A percentile compares a stretch with the other conserved stretches of the same genome.
phyloP scores from a whole-genome alignment of 2,329 filamentous ascomycete species.

The Nannizziopsis arthrosporioides region DNA sequence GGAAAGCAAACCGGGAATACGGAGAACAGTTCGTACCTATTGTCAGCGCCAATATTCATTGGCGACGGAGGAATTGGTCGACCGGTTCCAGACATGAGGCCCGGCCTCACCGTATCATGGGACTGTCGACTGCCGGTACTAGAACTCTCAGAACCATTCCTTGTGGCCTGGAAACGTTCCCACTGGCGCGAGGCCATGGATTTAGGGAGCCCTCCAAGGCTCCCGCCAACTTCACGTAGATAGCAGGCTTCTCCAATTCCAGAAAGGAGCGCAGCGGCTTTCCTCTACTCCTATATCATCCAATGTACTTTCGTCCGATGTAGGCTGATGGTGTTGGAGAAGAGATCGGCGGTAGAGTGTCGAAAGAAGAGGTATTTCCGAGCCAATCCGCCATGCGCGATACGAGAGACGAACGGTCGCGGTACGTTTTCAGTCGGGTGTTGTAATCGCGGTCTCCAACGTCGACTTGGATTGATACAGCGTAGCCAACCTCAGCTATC shows the following conservation, averaged over 20 bases:
- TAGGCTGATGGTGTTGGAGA: no score
- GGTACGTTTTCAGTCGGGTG: no score
- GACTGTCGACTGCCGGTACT: slow-evolving; percentile 30
- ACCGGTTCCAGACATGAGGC: slow-evolving; percentile 12
- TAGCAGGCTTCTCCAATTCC: background rate
- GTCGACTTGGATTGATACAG: no score
- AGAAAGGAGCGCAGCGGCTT: background rate
- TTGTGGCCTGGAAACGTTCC: slow-evolving; percentile 25
- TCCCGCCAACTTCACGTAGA: background rate
- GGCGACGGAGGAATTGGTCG: background rate
- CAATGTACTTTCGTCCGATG: background rate
- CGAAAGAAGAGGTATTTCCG: no score
- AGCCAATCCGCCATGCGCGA: no score
- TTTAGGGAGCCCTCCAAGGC: slow-evolving; percentile 2
- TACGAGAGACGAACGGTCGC: no score
- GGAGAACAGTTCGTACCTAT: slow-evolving; percentile 21
- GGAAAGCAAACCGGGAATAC: background rate
- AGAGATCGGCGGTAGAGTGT: no score
- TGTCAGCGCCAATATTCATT: slow-evolving; percentile 16
- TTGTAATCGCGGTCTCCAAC: no score
- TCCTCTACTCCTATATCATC: background rate
- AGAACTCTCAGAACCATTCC: slow-evolving; percentile 34
- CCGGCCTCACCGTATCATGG: slow-evolving; percentile 29
- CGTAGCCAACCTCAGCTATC: no score
- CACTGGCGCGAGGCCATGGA: slow-evolving; percentile 16